These are phyloP conservation scores for Magnolia kwangsiensis DNA, from an alignment of 164 flowering plant genomes.

Conservation along the genomic window DNA sequence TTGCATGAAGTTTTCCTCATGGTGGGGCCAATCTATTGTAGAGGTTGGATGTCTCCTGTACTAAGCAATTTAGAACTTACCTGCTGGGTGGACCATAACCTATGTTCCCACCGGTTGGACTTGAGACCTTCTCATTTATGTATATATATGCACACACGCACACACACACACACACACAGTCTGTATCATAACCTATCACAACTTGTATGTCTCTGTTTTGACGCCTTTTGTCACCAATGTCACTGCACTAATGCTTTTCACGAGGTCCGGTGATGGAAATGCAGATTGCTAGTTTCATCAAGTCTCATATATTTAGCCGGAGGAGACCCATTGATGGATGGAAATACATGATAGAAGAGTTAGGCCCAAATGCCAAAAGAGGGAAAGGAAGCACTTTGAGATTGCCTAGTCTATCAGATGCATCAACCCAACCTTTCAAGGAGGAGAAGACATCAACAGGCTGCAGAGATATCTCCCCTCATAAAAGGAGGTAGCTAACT, in stretches of 20 bases:
- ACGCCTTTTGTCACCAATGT: too few relatives aligned
- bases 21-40: too few relatives aligned
- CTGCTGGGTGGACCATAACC: too few relatives aligned
- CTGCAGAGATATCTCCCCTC: conserved; percentile 22
- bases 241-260: background rate
- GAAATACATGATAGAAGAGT: conserved; percentile 97
- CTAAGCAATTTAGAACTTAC: too few relatives aligned
- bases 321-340: conserved; percentile 97
- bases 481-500: conserved; percentile 28
- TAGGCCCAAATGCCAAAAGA: conserved; percentile 90
- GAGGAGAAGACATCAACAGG: conserved; percentile 45
- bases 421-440: conserved; percentile 78
- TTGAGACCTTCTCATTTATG: too few relatives aligned
- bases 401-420: conserved; percentile 67
- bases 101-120: too few relatives aligned
- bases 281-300: conserved; percentile 96
- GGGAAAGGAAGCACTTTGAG: conserved; percentile 89
- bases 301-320: conserved; percentile 93
- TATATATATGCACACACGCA: too few relatives aligned
- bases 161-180: too few relatives aligned
- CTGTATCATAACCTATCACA: too few relatives aligned
- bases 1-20: too few relatives aligned
- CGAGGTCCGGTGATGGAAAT: background rate
- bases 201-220: too few relatives aligned
- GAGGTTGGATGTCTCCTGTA: too few relatives aligned